Evolutionary conservation across 495 filamentous ascomycete genomes (phyloP), one percentile per base, ranked within the genome.

Genomic region (Xylaria palmicola): DNA sequence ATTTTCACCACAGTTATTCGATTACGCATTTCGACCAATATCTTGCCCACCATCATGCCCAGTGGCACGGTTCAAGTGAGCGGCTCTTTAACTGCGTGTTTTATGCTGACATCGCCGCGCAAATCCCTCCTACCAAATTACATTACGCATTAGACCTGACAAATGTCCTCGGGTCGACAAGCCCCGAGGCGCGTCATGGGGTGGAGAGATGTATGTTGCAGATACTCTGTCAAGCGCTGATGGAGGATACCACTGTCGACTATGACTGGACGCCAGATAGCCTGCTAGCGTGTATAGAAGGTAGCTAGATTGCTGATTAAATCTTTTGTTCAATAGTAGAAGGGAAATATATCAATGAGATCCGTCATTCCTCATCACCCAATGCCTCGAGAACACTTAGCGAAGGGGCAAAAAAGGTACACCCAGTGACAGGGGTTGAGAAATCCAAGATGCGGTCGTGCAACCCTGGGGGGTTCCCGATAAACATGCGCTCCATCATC

Each of bases 401-500:
- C 2, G 81, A 74, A 6, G 83, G 83, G 0, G 77, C 81, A 71
- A 84, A 86, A 54, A 86, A 85, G 0, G 76, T 79, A 0, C 69
- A 69, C 0, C 83, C 83, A 4, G 82, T 86, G 53, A 83, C 32
- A 9, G 83, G 75, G 5, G 55, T 81, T 2, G 82, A 85, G 54
- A 77, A 86, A 62, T 86, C 78, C 50, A 85, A 69, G 7, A 86
- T 65, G 0, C 77, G 80, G 70, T 86, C 83, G 65, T 86, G 81
- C 50, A 83, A 44, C 0, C 83, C 83, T 3, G 79, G 77, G 0
- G 83, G 83, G 45, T 81, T 55, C 1, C 83, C 83, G 36, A 83
- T 59, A 66, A 84, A 85, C 81, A 86, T 86, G 5, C 79, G 72
- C 64, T 84, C 74, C 60, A 85, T 58, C 82, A 86, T 86, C 63